These are phyloP conservation scores for Dactylellina drechsleri DNA, from an alignment of 2,329 filamentous ascomycete genomes.

Conservation along the genomic window DNA sequence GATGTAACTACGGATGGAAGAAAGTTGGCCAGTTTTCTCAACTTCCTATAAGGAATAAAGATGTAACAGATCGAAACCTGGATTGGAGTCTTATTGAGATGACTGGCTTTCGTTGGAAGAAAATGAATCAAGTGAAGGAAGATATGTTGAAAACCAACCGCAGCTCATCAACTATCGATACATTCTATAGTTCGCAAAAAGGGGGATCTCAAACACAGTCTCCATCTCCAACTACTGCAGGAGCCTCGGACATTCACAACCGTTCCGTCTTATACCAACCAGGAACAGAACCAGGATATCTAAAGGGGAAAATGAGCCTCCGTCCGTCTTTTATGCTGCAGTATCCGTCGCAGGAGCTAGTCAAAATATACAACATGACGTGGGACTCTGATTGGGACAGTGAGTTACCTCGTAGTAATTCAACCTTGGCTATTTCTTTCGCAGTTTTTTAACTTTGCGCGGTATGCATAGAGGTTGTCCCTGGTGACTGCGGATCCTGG, in stretches of 20 bases:
- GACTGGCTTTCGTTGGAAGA: neutral
- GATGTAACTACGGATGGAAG: constrained; percentile 26
- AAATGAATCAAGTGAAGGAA: constrained; percentile 34
- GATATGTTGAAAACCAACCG: neutral
- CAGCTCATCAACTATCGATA: neutral
- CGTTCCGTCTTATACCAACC: constrained; percentile 29
- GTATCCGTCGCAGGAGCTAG: constrained; percentile 18
- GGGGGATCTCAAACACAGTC: no score
- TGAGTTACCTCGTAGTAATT: neutral
- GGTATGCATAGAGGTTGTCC: constrained; percentile 14
- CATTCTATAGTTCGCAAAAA: constrained; percentile 1
- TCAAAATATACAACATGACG: constrained; percentile 33
- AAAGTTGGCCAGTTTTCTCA: constrained; percentile 21
- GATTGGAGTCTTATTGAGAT: constrained; percentile 45
- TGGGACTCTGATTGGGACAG: constrained; percentile 33
- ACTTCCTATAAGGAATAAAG: neutral
- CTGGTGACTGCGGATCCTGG: constrained; percentile 43
- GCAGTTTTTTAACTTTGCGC: neutral
- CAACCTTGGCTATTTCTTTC: neutral
- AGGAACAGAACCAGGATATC: constrained; percentile 22
- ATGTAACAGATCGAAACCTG: constrained; percentile 4
- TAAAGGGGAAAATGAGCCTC: constrained; percentile 28
- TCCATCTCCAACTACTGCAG: no score
- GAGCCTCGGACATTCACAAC: neutral
- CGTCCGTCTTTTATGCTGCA: constrained; percentile 25